These are phyloP conservation scores for Myxozyma neotropica DNA, from an alignment of 805 yeast genomes.

Conservation along the genomic window DNA sequence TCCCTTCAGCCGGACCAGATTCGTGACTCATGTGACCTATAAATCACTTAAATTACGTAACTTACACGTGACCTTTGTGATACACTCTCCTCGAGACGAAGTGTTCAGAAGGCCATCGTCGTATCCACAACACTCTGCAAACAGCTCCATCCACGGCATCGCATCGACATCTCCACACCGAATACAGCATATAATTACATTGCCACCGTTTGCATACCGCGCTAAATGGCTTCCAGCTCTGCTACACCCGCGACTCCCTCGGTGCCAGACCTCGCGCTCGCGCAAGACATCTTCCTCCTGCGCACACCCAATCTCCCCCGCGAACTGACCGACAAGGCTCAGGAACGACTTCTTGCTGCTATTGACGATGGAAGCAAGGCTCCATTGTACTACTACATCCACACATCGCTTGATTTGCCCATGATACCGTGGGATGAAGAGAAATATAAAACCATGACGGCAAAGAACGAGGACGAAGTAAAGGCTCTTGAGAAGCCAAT, in stretches of 20 bases:
- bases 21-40: neutral
- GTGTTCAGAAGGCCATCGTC: neutral
- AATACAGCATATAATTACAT: neutral
- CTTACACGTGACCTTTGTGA: neutral
- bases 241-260: slow-evolving; percentile 33
- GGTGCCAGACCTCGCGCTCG: slow-evolving; percentile 79
- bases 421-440: slow-evolving; percentile 62
- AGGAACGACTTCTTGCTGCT: slow-evolving; percentile 52
- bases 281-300: slow-evolving; percentile 76
- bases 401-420: slow-evolving; percentile 48
- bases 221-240: neutral
- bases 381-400: slow-evolving; percentile 76
- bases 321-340: slow-evolving; percentile 49
- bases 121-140: neutral
- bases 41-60: neutral
- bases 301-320: slow-evolving; percentile 45
- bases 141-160: neutral
- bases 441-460: slow-evolving; percentile 54
- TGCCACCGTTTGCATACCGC: neutral
- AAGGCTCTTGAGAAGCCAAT: slow-evolving; percentile 50
- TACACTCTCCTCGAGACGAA: neutral
- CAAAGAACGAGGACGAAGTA: slow-evolving; percentile 59
- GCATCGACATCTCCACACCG: neutral
- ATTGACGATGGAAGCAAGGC: slow-evolving; percentile 70
- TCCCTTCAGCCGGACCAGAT: neutral